These are phyloP conservation scores for Saitozyma podzolica DNA, from an alignment of 768 basidiomycete species.

Conservation along the genomic window DNA sequence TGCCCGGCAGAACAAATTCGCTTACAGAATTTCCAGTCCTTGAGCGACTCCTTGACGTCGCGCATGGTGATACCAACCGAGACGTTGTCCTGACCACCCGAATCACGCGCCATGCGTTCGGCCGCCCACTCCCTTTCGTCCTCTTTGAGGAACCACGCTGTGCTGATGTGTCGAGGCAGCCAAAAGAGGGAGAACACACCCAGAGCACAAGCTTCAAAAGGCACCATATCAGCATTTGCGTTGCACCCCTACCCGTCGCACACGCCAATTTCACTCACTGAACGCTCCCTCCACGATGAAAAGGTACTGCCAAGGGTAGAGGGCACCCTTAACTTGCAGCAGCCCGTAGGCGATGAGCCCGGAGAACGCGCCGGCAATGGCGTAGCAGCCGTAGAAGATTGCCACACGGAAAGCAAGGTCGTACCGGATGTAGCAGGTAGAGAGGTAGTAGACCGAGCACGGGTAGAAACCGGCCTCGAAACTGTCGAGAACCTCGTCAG, in stretches of 20 bases:
- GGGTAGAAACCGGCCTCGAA: conserved; percentile 18
- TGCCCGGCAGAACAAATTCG: not conserved
- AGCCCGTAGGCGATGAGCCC: conserved; percentile 15
- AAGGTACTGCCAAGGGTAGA: conserved; percentile 24
- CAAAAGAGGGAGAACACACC: conserved; percentile 14
- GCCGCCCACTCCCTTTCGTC: conserved; percentile 9
- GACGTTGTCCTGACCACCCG: conserved; percentile 11
- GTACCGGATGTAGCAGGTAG: conserved; percentile 15
- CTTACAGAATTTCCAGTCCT: conserved; percentile 20
- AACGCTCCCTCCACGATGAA: conserved; percentile 28
- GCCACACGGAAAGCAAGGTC: conserved; percentile 15
- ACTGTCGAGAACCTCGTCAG: not conserved
- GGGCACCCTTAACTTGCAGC: conserved; percentile 8
- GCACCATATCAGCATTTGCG: not conserved
- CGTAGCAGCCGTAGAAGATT: conserved; percentile 13
- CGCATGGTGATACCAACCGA: conserved; percentile 10
- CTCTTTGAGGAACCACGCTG: conserved; percentile 12
- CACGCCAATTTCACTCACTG: not conserved
- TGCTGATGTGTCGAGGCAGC: conserved; percentile 9
- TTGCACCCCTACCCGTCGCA: not conserved
- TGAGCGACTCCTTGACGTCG: conserved; percentile 11
- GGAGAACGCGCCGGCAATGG: conserved; percentile 12
- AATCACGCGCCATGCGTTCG: conserved; percentile 12
- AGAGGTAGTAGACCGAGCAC: conserved; percentile 1
- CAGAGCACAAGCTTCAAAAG: not conserved